Percentiles rank a stretch among this genome's conserved stretches.
phyloP scores from a whole-genome alignment of 176 grass and related monocot genomes.

The Aechmea fasciata region DNA sequence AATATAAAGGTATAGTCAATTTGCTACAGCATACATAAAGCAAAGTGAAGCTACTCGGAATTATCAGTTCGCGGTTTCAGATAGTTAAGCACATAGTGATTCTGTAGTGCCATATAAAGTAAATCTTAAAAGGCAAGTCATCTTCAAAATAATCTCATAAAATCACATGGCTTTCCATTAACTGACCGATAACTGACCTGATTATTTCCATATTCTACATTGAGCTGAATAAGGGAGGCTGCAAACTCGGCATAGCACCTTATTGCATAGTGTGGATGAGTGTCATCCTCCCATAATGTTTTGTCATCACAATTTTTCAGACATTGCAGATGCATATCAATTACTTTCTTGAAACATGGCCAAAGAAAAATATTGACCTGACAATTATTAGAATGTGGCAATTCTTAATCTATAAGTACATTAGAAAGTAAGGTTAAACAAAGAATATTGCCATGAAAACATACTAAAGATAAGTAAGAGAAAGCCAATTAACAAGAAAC shows the following conservation, averaged over 20 bases:
- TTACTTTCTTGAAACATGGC: slow-evolving; percentile 80
- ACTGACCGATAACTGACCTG: slow-evolving; percentile 51
- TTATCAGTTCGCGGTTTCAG: not conserved
- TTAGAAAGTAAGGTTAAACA: not conserved
- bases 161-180: not conserved
- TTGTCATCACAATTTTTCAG: slow-evolving; percentile 43
- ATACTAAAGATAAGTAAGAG: too few relatives aligned
- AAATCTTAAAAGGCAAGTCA: not conserved
- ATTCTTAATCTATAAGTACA: not conserved
- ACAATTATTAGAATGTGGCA: slow-evolving; percentile 9
- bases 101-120: not conserved
- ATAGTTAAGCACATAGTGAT: not conserved
- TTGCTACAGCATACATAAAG: not conserved
- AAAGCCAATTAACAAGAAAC: too few relatives aligned
- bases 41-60: not conserved
- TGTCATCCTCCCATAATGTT: slow-evolving; percentile 58
- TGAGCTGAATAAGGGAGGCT: slow-evolving; percentile 77
- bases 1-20: not conserved
- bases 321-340: slow-evolving; percentile 84
- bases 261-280: slow-evolving; percentile 70
- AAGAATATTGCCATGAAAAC: too few relatives aligned
- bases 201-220: slow-evolving; percentile 82
- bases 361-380: slow-evolving; percentile 68
- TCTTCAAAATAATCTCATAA: slow-evolving; percentile 3
- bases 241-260: slow-evolving; percentile 79